Conservation (phyloP, 2,329 filamentous ascomycete species). For the Niveomyces coronatus region DNA sequence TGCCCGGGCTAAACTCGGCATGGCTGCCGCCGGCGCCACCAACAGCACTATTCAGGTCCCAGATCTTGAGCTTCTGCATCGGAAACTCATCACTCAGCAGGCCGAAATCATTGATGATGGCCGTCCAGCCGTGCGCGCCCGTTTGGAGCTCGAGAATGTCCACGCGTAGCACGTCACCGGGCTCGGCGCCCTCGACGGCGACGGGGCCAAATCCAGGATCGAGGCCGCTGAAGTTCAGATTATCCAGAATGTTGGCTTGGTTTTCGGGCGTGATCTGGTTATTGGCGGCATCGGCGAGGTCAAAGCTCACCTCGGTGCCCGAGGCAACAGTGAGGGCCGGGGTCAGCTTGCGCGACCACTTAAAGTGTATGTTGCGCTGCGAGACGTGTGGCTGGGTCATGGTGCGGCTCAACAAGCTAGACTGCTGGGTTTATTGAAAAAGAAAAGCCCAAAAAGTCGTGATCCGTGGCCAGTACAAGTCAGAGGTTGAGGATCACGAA, state of each 20-base stretch:
- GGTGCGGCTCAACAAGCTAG: too few relatives aligned
- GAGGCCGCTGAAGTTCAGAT: slow-evolving; percentile 29
- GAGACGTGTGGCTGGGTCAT: slow-evolving; percentile 17
- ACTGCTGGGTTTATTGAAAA: background rate
- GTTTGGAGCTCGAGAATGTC: slow-evolving; percentile 36
- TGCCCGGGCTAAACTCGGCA: slow-evolving; percentile 35
- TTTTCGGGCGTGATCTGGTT: slow-evolving; percentile 37
- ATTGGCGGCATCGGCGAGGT: slow-evolving; percentile 38
- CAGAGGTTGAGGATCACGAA: too few relatives aligned
- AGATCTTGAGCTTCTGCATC: slow-evolving; percentile 35
- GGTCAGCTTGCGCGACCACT: slow-evolving; percentile 36
- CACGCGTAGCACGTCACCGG: slow-evolving; percentile 41
- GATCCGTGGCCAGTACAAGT: too few relatives aligned
- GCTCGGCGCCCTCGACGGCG: slow-evolving; percentile 35
- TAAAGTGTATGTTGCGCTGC: slow-evolving; percentile 28
- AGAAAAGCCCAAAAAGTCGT: background rate
- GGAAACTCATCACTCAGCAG: slow-evolving; percentile 38
- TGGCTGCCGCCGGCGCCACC: slow-evolving; percentile 14
- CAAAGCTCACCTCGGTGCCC: slow-evolving; percentile 36
- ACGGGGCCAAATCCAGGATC: slow-evolving; percentile 43
- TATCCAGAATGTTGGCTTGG: slow-evolving; percentile 26
- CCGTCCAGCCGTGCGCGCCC: slow-evolving; percentile 41
- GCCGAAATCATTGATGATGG: slow-evolving; percentile 39
- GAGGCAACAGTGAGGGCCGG: slow-evolving; percentile 37
- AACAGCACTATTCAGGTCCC: slow-evolving; percentile 26